Base-by-base conservation (phyloP, 257 asterid species). In the Euphrasia confusa region DNA sequence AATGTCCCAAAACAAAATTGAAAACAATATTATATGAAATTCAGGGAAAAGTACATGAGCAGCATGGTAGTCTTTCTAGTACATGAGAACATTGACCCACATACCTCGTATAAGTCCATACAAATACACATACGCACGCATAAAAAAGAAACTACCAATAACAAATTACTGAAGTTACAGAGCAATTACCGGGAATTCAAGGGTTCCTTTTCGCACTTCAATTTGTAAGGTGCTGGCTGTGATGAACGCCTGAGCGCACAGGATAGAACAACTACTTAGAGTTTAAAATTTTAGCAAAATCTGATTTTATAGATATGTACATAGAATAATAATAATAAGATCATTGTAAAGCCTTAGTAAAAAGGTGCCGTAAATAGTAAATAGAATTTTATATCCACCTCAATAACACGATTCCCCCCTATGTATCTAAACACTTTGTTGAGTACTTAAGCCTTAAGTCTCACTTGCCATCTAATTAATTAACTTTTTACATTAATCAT, bases 181-280 rank as follows among this genome's bases (percentile, higher is more conserved):
- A n/a, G 58, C 48, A 60, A 42, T 67, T 74, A 74, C 79, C 79
- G 72, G 15, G 72, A 49, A 70, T 73, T 77, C 71, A 77, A 58
- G 39, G 44, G 74, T 55, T 77, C 82, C 69, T 79, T 88, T 30
- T 85, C 94, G 65, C 96, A 88, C 84, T 72, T 81, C 83, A 81
- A 76, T 67, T 75, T 81, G 80, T 72, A 88, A 3, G 85, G 73
- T 42, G 74, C 65, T 48, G 77, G 68, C 11, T 74, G 91, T 30
- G 73, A 74, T 10, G 84, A 66, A 21, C 91, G 83, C 76, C 96
- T 88, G 73, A 64, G 70, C 60, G 52, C 50, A 75, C 33, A 62
- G 71, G 42, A 60, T 54, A 60, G 10, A 73, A 39, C 55, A 28
- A 59, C 53, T 54, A 60, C 26, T 58, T 60, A 48, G 24, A 13